A percentile compares a stretch with the other conserved stretches of the same genome.
phyloP scores from a whole-genome alignment of 2,329 filamentous ascomycete genomes.

The Aspergillus eucalypticola region DNA sequence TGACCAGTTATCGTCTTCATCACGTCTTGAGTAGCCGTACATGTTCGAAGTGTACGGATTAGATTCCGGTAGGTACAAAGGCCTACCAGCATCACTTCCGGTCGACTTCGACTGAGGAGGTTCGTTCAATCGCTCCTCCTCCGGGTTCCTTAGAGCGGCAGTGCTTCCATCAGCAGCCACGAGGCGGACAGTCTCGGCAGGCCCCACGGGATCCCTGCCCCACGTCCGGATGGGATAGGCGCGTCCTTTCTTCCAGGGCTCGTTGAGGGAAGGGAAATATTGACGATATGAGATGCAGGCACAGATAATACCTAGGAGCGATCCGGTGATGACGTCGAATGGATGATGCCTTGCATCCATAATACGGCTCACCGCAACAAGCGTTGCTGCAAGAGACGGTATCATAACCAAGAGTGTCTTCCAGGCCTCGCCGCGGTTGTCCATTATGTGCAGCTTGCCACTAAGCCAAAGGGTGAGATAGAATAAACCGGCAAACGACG shows the following conservation, averaged over 20 bases:
- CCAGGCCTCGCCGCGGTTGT: slow-evolving; percentile 63
- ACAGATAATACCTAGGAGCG: slow-evolving; percentile 53
- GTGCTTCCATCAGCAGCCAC: slow-evolving; percentile 23
- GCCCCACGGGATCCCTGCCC: slow-evolving; percentile 49
- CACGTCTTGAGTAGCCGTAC: slow-evolving; percentile 32
- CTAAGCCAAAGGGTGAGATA: slow-evolving; percentile 61
- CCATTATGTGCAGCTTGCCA: slow-evolving; percentile 61
- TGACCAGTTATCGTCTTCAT: slow-evolving; percentile 37
- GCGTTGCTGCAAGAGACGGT: slow-evolving; percentile 55
- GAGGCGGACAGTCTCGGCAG: slow-evolving; percentile 11
- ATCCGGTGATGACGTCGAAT: slow-evolving; percentile 61
- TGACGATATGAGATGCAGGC: slow-evolving; percentile 58
- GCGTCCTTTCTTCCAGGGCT: slow-evolving; percentile 59
- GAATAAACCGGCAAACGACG: slow-evolving; percentile 60
- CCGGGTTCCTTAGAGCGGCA: slow-evolving; percentile 34
- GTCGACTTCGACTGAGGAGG: slow-evolving; percentile 8
- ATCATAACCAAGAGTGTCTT: slow-evolving; percentile 57
- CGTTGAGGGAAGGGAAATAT: slow-evolving; percentile 59
- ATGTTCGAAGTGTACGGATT: slow-evolving; percentile 29
- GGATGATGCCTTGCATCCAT: slow-evolving; percentile 65
- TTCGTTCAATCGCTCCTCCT: slow-evolving; percentile 29
- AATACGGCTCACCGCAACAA: slow-evolving; percentile 59
- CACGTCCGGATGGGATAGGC: slow-evolving; percentile 60
- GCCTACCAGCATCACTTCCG: slow-evolving; percentile 10
- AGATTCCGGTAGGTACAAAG: slow-evolving; percentile 21